phyloP scores from a whole-genome alignment of 2,329 filamentous ascomycete species.

The Trichophyton benhamiae region DNA sequence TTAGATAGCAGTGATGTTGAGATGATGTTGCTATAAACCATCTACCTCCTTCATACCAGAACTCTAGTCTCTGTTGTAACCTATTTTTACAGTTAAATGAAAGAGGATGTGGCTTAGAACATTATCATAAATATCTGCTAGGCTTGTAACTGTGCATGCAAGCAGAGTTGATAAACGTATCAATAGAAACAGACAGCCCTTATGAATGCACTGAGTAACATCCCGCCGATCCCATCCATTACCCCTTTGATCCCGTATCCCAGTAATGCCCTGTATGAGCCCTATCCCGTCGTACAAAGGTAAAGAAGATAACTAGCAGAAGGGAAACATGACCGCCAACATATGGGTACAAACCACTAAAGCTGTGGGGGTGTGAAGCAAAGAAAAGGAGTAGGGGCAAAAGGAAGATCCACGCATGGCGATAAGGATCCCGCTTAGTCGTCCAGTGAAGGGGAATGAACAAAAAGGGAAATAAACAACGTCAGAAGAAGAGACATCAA shows the following conservation, averaged over 20 bases:
- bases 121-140: too few relatives aligned
- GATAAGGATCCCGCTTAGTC: neutral
- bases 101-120: too few relatives aligned
- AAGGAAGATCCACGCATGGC: neutral
- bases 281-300: neutral
- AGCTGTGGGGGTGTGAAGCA: neutral
- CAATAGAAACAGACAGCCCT: neutral
- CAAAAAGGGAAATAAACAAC: neutral
- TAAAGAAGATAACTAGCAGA: neutral
- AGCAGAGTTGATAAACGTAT: neutral
- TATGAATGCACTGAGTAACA: neutral
- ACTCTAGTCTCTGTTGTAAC: too few relatives aligned
- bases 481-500: neutral
- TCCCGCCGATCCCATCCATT: neutral
- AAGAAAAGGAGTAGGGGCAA: neutral
- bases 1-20: neutral
- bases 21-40: neutral
- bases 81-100: too few relatives aligned
- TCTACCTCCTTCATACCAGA: neutral
- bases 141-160: too few relatives aligned
- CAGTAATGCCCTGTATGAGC: neutral
- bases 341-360: conserved; percentile 1
- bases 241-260: neutral
- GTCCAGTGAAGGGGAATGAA: neutral
- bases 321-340: neutral